phyloP scores from a whole-genome alignment of 1,284 basidiomycete species.

The Inonotus obliquus region DNA sequence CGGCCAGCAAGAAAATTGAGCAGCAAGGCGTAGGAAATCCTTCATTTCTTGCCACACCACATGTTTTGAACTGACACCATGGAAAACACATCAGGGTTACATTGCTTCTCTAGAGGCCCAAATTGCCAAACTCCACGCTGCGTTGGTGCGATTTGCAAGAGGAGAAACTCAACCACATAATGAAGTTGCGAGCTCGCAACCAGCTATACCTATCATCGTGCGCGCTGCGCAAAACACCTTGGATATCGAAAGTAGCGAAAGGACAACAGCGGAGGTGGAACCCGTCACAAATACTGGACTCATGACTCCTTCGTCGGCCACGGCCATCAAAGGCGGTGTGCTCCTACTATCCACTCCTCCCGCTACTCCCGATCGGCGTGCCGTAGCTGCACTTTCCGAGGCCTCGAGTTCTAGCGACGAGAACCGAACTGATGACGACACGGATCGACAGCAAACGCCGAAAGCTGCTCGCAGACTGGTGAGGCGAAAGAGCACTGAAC shows the following conservation, averaged over 20 bases:
- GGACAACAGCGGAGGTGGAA: neutral
- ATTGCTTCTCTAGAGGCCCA: neutral
- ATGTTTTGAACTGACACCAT: neutral
- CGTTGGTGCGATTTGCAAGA: neutral
- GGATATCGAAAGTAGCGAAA: neutral
- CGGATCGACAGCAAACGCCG: neutral
- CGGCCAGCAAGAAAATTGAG: neutral
- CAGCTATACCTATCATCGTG: neutral
- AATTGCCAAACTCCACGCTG: neutral
- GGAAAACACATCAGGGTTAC: neutral
- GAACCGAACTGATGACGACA: neutral
- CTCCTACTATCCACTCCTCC: neutral
- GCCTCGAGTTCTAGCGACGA: neutral
- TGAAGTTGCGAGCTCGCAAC: neutral
- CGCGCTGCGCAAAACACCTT: neutral
- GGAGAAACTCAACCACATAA: neutral
- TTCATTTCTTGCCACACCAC: neutral
- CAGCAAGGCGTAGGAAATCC: constrained; percentile 1
- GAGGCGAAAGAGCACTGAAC: neutral
- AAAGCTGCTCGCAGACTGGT: neutral
- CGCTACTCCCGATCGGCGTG: neutral
- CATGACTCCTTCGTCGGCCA: neutral
- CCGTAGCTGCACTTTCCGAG: neutral
- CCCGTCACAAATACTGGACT: neutral
- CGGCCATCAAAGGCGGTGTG: neutral